phyloP scores from a whole-genome alignment of 768 basidiomycete species.

The Daedaleopsis sinensis region DNA sequence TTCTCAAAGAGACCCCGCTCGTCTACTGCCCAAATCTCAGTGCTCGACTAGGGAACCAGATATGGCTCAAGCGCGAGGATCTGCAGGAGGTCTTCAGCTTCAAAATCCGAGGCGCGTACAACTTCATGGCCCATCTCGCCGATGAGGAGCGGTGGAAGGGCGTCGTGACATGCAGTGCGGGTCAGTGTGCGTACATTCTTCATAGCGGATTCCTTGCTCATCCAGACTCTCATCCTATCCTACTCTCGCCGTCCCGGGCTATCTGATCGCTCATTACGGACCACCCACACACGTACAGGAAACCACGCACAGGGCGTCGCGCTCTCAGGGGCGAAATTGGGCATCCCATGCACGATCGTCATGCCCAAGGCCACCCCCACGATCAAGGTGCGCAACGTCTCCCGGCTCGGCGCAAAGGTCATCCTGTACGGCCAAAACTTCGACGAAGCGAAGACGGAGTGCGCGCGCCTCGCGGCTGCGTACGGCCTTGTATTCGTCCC shows the following conservation, averaged over 20 bases:
- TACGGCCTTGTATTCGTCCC: conserved; percentile 91
- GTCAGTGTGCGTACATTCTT: conserved; percentile 66
- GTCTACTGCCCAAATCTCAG: conserved; percentile 87
- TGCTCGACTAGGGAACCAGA: conserved; percentile 84
- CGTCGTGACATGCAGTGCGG: conserved; percentile 96
- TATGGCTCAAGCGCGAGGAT: conserved; percentile 97
- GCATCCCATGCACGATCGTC: conserved; percentile 96
- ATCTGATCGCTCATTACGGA: background rate
- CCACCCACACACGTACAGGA: conserved; percentile 49
- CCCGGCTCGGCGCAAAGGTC: conserved; percentile 94
- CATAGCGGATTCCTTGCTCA: background rate
- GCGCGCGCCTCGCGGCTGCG: conserved; percentile 74
- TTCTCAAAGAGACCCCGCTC: conserved; percentile 88
- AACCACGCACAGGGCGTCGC: conserved; percentile 99
- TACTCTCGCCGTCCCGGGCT: background rate
- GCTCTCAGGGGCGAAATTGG: conserved; percentile 84
- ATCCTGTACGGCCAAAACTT: conserved; percentile 92
- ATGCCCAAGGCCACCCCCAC: conserved; percentile 95
- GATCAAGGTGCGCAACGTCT: conserved; percentile 95
- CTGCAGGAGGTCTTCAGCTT: conserved; percentile 98
- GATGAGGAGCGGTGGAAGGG: conserved; percentile 96
- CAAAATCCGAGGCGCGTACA: conserved; percentile 98
- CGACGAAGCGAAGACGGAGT: conserved; percentile 95
- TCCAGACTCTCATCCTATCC: conserved; percentile 8
- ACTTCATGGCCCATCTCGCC: conserved; percentile 90